Base-by-base conservation (phyloP, 148 eudicot genomes). In the Pouteria glomerata region DNA sequence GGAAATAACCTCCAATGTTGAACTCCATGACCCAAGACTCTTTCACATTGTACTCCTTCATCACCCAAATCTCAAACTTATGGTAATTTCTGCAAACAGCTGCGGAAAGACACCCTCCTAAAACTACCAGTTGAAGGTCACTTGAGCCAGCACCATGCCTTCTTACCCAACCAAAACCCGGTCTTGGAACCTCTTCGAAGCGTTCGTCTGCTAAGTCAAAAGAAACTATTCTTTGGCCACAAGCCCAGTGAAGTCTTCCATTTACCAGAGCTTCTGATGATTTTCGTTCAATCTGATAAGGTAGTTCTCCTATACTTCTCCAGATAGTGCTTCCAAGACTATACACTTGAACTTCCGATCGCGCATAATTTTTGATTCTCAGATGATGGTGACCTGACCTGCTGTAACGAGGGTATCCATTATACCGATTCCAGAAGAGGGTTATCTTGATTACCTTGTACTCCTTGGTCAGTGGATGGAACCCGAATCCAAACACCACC, bases 181-280 rank as follows among this genome's bases (percentile, higher is more conserved):
- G 80, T 8, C 34, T 23, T 0, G 79, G 79, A 35, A 74, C 59
- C 70, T 61, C 75, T 15, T 39, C 13, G 21, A 83, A 80, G 5
- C 27, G 18, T 61, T 80, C 83, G 16, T 77, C 72, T 7, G 77
- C 61, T 35, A 80, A 45, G 55, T 83, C 81, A 27, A 77, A 83
- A 3, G 83, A 77, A 1, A 83, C 47, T 24, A 73, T 73, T 0
- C 72, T 26, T 3, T 56, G 35, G 27, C 63, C 65, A 27, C 10
- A 57, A 24, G 71, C 2, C 83, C 81, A 80, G 56, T 83, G 83
- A 26, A 79, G 79, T 57, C 79, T 77, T 37, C 81, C 83, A 50
- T 71, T 59, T 7, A 77, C 66, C 24, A 68, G 56, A 74, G 72
- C 81, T 30, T 61, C 74, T 0, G 76, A 68, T 39, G 71, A 31